Evolutionary conservation across 2,329 filamentous ascomycete genomes (phyloP), one percentile per base, ranked within the genome.

Genomic region (Xylaria multiplex): DNA sequence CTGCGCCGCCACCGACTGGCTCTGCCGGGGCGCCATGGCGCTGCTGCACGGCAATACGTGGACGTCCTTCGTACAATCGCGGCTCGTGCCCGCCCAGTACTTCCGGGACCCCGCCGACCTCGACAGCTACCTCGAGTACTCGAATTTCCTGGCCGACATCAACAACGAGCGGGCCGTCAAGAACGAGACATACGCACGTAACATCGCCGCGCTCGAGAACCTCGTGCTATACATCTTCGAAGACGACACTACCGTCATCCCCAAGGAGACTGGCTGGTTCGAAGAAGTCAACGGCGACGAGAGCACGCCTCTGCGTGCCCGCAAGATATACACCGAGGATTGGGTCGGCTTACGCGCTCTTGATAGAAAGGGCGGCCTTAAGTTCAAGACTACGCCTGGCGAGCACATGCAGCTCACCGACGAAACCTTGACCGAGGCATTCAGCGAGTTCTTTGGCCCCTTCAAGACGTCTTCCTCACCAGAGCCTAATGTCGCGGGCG

Each of bases 51-150:
- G 87, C 49, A 95, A 95, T 74, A 93, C 91, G 2, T 99, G 93
- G 93, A 88, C 87, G 45, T 76, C 79, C 30, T 91, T 91, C 72
- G 92, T 96, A 6, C 96, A 98, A 83, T 84, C 82, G 58, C 87
- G 87, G 19, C 84, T 98, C 8, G 92, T 99, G 3, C 96, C 96
- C 0, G 95, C 96, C 37, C 96, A 99, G 82, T 99, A 99, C 82
- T 98, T 91, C 83, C 91, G 95, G 59, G 88, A 94, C 70, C 86
- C 87, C 67, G 76, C 81, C 64, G 81, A 93, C 76, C 79, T 93
- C 78, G 86, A 89, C 0, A 80, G 84, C 35, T 99, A 98, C 77
- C 86, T 98, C 22, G 87, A 90, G 71, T 78, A 88, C 76, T 96
- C 92, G 73, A 95, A 94, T 77, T 97, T 96, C 79, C 83, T 99